Base-by-base conservation (phyloP, 2,329 filamentous ascomycete species). In the Sclerotinia glacialis region DNA sequence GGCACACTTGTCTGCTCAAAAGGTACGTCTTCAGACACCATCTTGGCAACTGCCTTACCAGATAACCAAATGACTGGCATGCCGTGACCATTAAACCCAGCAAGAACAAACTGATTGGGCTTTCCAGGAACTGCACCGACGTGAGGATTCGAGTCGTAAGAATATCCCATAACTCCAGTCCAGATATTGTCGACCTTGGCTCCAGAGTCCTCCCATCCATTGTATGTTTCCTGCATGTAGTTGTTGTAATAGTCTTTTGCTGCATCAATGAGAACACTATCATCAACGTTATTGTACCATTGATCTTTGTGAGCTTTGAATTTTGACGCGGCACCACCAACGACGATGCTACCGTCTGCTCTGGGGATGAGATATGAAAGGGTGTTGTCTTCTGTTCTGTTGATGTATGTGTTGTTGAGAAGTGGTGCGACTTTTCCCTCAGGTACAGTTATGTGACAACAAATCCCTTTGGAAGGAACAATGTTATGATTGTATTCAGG, bases 401-500 rank as follows among this genome's bases (percentile, higher is more conserved):
- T 68, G 47, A 69, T 67, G 47, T 73, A 69, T 3, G 68, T 68
- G n/a, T 70, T 63, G 40, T 67, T 71, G 5, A 72, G 69, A 56
- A 61, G 70, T 66, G 65, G 70, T 68, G 14, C 68, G 0, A 18
- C 37, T 0, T 47, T 56, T 23, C 67, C 69, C 7, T 73, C 69
- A 3, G 76, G 73, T 2, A 69, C 70, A 21, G 61, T 67, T 11
- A 78, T 77, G 11, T 69, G 73, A 54, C 82, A 85, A 31, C 76
- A 78, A 2, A 76, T 77, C 1, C 82, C 82, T 9, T 82, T 78
- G 21, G 82, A 85, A 0, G 89, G 89, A 11, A 89, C 80, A 67
- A 91, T 89, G 12, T 85, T 82, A 67, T 65, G 52, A 11, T 60
- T 21, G 50, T 69, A 72, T 83, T 81, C 75, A 0, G 86, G 86